Percentiles rank a stretch among this genome's conserved stretches.
These are phyloP conservation scores for Nannochloris sp. DNA, from an alignment of 139 green algal genomes.

Conservation along the genomic window DNA sequence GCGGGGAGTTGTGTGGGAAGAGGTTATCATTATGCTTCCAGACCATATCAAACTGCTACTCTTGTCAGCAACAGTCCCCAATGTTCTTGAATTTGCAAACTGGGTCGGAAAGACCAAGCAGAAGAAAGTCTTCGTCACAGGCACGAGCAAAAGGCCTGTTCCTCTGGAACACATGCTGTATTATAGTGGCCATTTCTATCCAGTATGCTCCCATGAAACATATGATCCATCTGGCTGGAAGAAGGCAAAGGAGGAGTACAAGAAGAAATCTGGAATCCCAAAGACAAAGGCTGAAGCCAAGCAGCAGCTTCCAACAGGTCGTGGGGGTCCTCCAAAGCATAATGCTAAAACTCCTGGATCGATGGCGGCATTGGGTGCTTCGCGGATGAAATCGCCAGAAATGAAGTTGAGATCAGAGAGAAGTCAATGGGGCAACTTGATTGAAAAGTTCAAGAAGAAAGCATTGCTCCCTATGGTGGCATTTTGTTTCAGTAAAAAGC, in stretches of 20 bases:
- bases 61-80: conserved; percentile 92
- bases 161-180: conserved; percentile 91
- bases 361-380: neutral
- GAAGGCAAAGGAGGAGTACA: conserved; percentile 7
- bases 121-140: conserved; percentile 78
- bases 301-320: conserved; percentile 37
- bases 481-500: conserved; percentile 88
- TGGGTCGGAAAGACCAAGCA: conserved; percentile 95
- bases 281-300: conserved; percentile 39
- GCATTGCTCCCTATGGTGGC: conserved; percentile 69
- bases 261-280: conserved; percentile 31
- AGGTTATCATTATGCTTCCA: conserved; percentile 99
- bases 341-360: conserved; percentile 17
- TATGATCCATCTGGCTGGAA: conserved; percentile 29
- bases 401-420: conserved; percentile 36
- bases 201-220: conserved; percentile 15
- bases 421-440: conserved; percentile 54
- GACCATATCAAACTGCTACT: conserved; percentile 85
- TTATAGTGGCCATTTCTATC: conserved; percentile 66
- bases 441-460: conserved; percentile 56
- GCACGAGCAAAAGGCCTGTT: conserved; percentile 80
- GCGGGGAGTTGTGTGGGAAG: conserved; percentile 83
- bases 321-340: conserved; percentile 21
- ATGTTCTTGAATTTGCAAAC: conserved; percentile 95
- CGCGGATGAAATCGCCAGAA: conserved; percentile 15